phyloP scores from a whole-genome alignment of 257 asterid genomes.

The Plectranthus barbatus region DNA sequence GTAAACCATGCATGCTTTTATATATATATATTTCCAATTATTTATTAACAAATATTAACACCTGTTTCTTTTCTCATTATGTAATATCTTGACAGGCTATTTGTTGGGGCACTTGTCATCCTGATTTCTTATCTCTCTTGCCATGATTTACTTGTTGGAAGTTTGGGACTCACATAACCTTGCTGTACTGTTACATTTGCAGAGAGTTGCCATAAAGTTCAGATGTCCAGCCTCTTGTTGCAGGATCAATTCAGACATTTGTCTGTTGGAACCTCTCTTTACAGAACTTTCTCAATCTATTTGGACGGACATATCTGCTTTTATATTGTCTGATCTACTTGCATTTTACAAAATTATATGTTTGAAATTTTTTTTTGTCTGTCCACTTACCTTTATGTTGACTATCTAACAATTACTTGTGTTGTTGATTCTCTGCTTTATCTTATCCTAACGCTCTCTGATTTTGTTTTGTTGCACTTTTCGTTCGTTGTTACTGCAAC shows the following conservation, averaged over 20 bases:
- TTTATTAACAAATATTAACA: constrained; percentile 22
- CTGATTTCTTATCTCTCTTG: constrained; percentile 81
- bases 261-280: constrained; percentile 36
- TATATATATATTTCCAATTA: constrained; percentile 5
- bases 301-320: constrained; percentile 36
- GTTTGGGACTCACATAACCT: constrained; percentile 99
- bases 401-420: constrained; percentile 20
- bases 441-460: constrained; percentile 23
- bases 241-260: constrained; percentile 25
- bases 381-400: constrained; percentile 37
- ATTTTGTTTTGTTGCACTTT: constrained; percentile 5
- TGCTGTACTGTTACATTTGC: constrained; percentile 93
- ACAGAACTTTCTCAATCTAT: constrained; percentile 37
- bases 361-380: constrained; percentile 13
- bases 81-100: constrained; percentile 72
- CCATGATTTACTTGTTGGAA: constrained; percentile 89
- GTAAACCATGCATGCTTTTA: constrained; percentile 8
- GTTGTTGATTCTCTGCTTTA: constrained; percentile 8
- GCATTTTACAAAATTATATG: constrained; percentile 19
- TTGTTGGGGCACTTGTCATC: constrained; percentile 83
- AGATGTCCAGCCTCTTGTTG: constrained; percentile 32
- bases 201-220: constrained; percentile 49
- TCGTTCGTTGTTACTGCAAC: constrained; percentile 11
- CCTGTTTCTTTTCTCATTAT: constrained; percentile 35
- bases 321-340: constrained; percentile 23